Base-by-base conservation (phyloP, 192 early-diverging fungal genomes). In the Coemansia biformis region DNA sequence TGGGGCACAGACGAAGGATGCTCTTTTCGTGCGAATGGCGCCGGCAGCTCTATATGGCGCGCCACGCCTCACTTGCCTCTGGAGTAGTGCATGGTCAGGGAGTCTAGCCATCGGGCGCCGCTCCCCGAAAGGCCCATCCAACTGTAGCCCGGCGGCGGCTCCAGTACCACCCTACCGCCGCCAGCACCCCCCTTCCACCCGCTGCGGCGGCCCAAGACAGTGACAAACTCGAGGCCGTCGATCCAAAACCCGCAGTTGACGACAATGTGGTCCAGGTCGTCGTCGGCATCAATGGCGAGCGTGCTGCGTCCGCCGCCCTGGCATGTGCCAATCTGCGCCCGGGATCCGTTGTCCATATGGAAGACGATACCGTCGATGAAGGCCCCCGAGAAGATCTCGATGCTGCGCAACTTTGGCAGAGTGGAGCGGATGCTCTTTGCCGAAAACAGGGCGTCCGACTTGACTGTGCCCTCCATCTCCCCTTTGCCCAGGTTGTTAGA, bases 161-260 rank as follows among this genome's bases (percentile, higher is more conserved):
- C 50, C n/a, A 84, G 29, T 7, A 71, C 35, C n/a, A 53, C 57
- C 14, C 48, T 44, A 24, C 54, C 48, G 1, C 82, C 82, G 30
- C 79, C 78, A 2, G 15, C 51, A 14, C 79, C 73, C 51, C 83
- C 83, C 43, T 58, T 68, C 83, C 83, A 85, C 13, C 59, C 75
- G 43, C 57, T 71, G n/a, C 48, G 38, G 10, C 59, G 62, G 30
- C 83, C 79, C n/a, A 43, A 52, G 18, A 54, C 60, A 4, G 78
- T 78, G 31, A 73, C 50, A 51, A 83, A 68, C 59, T 80, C 76
- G 1, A 85, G 26, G 0, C 83, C 81, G 45, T 85, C 83, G 43
- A 85, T 65, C 75, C 78, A 84, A 35, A 56, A 66, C 16, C 83
- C 82, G n/a, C 70, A 49, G 14, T 61, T 54, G 19, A 81, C 72